A percentile compares a stretch with the other conserved stretches of the same genome.
Conservation (phyloP, 306 rosid species). For the Castanopsis chinensis region DNA sequence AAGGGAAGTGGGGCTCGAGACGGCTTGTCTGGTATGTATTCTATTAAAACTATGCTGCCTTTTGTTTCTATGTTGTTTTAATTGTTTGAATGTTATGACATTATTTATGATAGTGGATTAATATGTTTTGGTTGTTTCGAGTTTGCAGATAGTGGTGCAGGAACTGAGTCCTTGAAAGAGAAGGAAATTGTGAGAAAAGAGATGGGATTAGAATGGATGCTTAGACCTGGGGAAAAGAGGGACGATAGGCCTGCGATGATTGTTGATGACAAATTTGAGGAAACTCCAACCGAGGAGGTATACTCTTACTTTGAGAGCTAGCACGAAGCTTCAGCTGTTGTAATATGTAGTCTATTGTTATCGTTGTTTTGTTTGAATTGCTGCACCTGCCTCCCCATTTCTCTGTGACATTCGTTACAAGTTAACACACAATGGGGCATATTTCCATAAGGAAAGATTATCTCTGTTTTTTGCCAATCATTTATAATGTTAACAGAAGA, state of each 20-base stretch:
- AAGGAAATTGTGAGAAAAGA: conserved; percentile 69
- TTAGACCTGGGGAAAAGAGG: conserved; percentile 57
- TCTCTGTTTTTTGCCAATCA: not conserved
- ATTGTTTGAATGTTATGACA: not conserved
- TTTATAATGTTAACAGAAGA: not conserved
- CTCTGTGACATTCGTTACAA: not conserved
- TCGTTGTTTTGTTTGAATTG: not conserved
- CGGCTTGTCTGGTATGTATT: conserved; percentile 20
- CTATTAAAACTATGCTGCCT: no score
- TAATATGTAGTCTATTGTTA: not conserved
- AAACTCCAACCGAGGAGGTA: conserved; percentile 61
- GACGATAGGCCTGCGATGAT: conserved; percentile 32
- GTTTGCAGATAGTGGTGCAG: conserved; percentile 20
- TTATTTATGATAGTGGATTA: not conserved
- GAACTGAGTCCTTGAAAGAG: conserved; percentile 28
- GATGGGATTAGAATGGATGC: conserved; percentile 97
- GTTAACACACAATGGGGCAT: not conserved
- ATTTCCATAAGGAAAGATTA: not conserved
- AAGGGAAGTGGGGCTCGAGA: conserved; percentile 29
- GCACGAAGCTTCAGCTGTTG: not conserved
- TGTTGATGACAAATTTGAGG: conserved; percentile 39
- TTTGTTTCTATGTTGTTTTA: not conserved
- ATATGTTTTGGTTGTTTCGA: not conserved
- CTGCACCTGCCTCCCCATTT: not conserved
- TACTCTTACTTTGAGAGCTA: conserved; percentile 1